Percentiles rank a stretch among this genome's conserved stretches.
These are phyloP conservation scores for Lachnellula cervina DNA, from an alignment of 2,329 filamentous ascomycete species.

Conservation along the genomic window DNA sequence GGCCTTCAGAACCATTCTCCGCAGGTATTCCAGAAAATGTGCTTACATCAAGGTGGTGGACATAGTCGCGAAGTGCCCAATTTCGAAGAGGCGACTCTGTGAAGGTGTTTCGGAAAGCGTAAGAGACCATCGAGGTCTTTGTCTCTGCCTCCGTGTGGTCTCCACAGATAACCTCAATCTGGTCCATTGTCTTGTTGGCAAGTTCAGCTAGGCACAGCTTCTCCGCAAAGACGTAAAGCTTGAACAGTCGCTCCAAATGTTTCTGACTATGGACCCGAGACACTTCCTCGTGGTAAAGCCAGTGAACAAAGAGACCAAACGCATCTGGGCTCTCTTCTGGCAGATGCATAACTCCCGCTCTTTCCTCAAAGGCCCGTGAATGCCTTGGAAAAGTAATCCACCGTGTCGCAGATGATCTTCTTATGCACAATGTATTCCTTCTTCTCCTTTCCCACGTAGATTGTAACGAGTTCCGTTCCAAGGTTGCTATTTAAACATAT, in stretches of 20 bases:
- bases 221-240: constrained; percentile 8
- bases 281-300: constrained; percentile 2
- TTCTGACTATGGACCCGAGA: not conserved
- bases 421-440: constrained; percentile 22
- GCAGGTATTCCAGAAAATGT: too few species aligned
- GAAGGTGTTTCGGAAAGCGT: too few species aligned
- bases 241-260: constrained; percentile 2
- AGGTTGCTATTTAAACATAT: not conserved
- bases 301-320: constrained; percentile 5
- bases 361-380: constrained; percentile 15
- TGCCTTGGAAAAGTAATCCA: constrained; percentile 5
- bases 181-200: constrained; percentile 3
- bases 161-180: not conserved
- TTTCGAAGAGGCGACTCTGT: too few species aligned
- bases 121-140: too few species aligned
- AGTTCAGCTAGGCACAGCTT: constrained; percentile 2
- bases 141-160: too few species aligned
- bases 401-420: constrained; percentile 14
- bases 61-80: too few species aligned
- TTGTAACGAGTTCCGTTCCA: constrained; percentile 15
- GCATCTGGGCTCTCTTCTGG: constrained; percentile 1
- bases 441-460: constrained; percentile 18
- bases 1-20: too few species aligned
- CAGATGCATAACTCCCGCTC: constrained; percentile 5
- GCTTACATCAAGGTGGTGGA: too few species aligned